Conservation (phyloP, 2,329 filamentous ascomycete species). For the Alternaria infectoria region DNA sequence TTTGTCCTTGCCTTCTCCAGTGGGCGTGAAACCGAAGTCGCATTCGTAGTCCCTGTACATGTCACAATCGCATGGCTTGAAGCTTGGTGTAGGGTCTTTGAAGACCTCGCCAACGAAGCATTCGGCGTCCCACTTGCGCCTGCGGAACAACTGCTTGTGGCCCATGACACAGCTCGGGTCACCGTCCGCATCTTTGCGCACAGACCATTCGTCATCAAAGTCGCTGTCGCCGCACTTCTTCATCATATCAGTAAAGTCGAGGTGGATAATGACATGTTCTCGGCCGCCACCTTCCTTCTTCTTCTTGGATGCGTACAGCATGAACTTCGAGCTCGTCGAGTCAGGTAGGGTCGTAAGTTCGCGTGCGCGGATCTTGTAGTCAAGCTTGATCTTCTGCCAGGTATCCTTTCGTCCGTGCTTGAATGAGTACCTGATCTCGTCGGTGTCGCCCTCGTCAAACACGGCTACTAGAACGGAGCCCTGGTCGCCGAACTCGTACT, state of each 20-base stretch:
- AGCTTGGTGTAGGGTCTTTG: constrained; percentile 74
- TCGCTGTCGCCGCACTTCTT: constrained; percentile 76
- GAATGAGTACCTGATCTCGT: constrained; percentile 77
- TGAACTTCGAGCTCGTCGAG: constrained; percentile 89
- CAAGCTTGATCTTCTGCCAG: constrained; percentile 77
- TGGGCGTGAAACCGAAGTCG: constrained; percentile 82
- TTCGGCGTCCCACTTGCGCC: constrained; percentile 84
- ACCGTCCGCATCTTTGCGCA: constrained; percentile 78
- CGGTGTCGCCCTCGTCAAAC: constrained; percentile 68
- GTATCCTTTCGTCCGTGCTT: constrained; percentile 76
- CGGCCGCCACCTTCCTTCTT: constrained; percentile 54
- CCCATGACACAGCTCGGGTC: constrained; percentile 93
- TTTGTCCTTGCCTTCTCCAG: constrained; percentile 57
- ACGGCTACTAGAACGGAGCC: constrained; percentile 88
- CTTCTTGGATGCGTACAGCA: constrained; percentile 68
- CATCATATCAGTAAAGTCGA: constrained; percentile 85
- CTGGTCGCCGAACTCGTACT: constrained; percentile 95
- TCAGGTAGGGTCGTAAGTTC: constrained; percentile 88
- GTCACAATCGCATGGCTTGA: constrained; percentile 79
- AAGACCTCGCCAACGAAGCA: constrained; percentile 91
- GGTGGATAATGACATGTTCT: constrained; percentile 70
- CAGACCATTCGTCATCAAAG: constrained; percentile 83
- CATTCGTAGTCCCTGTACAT: constrained; percentile 86
- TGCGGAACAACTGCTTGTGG: constrained; percentile 83
- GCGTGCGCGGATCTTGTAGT: constrained; percentile 72